These are phyloP conservation scores for Trichoderma citrinoviride DNA, from an alignment of 2,329 filamentous ascomycete genomes.

Conservation along the genomic window DNA sequence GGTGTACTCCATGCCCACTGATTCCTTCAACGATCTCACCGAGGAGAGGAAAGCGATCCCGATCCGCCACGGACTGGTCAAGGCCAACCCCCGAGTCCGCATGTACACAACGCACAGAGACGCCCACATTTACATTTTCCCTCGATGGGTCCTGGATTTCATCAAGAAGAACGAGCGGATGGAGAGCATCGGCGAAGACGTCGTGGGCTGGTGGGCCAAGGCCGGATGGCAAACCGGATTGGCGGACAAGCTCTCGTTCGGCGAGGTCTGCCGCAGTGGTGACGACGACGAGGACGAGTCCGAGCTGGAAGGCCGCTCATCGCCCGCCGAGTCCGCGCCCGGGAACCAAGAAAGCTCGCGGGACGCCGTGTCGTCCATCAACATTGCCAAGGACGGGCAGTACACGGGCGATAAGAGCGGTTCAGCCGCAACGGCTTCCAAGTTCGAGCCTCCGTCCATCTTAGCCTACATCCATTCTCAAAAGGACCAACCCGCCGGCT, in stretches of 20 bases:
- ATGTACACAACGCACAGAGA: conserved; percentile 84
- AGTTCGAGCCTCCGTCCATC: conserved; percentile 61
- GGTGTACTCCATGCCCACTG: conserved; percentile 83
- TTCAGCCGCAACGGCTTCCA: conserved; percentile 5
- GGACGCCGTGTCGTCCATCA: not conserved
- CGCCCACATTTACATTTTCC: conserved; percentile 92
- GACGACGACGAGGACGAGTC: conserved; percentile 38
- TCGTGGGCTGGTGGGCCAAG: conserved; percentile 95
- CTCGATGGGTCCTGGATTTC: conserved; percentile 85
- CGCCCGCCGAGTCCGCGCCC: conserved; percentile 29
- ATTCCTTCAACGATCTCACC: conserved; percentile 79
- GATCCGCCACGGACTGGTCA: conserved; percentile 72
- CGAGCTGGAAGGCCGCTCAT: conserved; percentile 31
- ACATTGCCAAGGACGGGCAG: not conserved
- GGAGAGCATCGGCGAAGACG: conserved; percentile 86
- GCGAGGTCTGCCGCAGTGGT: conserved; percentile 53
- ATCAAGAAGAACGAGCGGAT: conserved; percentile 75
- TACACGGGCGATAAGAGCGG: conserved; percentile 1
- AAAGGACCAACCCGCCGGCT: conserved; percentile 43
- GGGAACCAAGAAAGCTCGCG: conserved; percentile 22
- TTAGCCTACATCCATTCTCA: conserved; percentile 78
- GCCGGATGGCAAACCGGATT: conserved; percentile 84
- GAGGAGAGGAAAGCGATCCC: conserved; percentile 72
- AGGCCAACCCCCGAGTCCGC: conserved; percentile 70
- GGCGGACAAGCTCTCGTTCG: conserved; percentile 71